Conservation (phyloP, 2,329 filamentous ascomycete species). For the Boeremia lycopersici region DNA sequence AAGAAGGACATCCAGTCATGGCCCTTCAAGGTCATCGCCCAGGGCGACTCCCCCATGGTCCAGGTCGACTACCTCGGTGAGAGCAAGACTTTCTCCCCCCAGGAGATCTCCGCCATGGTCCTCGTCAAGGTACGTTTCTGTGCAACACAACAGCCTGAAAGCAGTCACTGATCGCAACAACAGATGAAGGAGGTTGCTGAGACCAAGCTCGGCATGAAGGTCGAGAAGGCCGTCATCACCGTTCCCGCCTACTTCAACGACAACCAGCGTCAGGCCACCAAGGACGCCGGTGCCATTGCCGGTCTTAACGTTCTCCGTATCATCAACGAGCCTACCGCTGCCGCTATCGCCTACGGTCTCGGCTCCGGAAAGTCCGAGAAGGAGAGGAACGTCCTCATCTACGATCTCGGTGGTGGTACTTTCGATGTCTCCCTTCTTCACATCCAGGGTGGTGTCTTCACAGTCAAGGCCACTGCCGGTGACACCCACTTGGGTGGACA, state of each 20-base stretch:
- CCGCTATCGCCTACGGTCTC: slow-evolving; percentile 97
- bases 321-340: slow-evolving; percentile 99
- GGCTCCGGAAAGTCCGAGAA: slow-evolving; percentile 93
- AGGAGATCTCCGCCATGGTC: slow-evolving; percentile 99
- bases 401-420: slow-evolving; percentile 99
- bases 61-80: slow-evolving; percentile 95
- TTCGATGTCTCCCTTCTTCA: slow-evolving; percentile 99
- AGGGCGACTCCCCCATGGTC: slow-evolving; percentile 85
- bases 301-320: slow-evolving; percentile 99
- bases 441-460: slow-evolving; percentile 99
- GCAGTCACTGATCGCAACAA: slow-evolving; percentile 28
- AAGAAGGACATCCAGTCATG: slow-evolving; percentile 99
- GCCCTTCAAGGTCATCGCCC: slow-evolving; percentile 98
- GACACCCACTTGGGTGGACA: slow-evolving; percentile 90
- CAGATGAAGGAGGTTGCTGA: slow-evolving; percentile 99
- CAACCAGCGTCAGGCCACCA: slow-evolving; percentile 99
- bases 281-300: slow-evolving; percentile 97
- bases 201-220: slow-evolving; percentile 97
- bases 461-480: slow-evolving; percentile 96
- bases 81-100: slow-evolving; percentile 94
- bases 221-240: slow-evolving; percentile 98
- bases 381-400: slow-evolving; percentile 99
- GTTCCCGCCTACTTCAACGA: slow-evolving; percentile 99
- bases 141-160: background rate
- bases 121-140: slow-evolving; percentile 78